These are phyloP conservation scores for Kodamaea fungicola DNA, from an alignment of 1,139 yeast genomes.

Conservation along the genomic window DNA sequence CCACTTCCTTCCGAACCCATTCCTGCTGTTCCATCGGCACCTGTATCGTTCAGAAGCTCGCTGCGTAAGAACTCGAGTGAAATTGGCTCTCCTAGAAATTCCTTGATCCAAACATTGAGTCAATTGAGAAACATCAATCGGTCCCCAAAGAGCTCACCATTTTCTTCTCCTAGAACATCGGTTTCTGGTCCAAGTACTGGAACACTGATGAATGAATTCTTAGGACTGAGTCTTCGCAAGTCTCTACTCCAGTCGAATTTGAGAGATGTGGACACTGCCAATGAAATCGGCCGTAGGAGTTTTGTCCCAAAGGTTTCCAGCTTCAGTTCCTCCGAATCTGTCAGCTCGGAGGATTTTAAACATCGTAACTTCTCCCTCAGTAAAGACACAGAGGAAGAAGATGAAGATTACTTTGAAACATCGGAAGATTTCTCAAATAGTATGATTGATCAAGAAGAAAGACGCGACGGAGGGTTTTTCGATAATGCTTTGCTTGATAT, in stretches of 20 bases:
- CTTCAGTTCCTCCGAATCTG: constrained; percentile 9
- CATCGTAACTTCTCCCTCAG: constrained; percentile 1
- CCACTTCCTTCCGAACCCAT: constrained; percentile 54
- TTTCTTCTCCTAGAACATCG: constrained; percentile 49
- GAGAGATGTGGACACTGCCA: background rate
- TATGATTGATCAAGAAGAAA: background rate
- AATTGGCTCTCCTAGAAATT: constrained; percentile 40
- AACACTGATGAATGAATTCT: background rate
- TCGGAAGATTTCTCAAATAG: constrained; percentile 3
- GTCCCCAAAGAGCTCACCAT: constrained; percentile 43
- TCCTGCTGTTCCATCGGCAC: constrained; percentile 43
- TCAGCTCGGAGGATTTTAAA: constrained; percentile 10
- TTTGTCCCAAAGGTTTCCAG: constrained; percentile 5
- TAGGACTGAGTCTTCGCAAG: background rate
- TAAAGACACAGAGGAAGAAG: constrained; percentile 9
- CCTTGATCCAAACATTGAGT: constrained; percentile 41
- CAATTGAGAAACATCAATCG: constrained; percentile 41
- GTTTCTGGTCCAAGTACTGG: constrained; percentile 26
- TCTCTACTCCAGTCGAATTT: background rate
- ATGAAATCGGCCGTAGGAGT: background rate
- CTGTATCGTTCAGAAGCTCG: constrained; percentile 28
- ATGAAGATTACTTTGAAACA: constrained; percentile 7
- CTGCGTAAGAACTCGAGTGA: constrained; percentile 40
- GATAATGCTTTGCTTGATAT: constrained; percentile 34
- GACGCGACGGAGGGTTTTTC: constrained; percentile 14